phyloP scores from a whole-genome alignment of 2,329 filamentous ascomycete species.

The Exophiala lecanii-corni region DNA sequence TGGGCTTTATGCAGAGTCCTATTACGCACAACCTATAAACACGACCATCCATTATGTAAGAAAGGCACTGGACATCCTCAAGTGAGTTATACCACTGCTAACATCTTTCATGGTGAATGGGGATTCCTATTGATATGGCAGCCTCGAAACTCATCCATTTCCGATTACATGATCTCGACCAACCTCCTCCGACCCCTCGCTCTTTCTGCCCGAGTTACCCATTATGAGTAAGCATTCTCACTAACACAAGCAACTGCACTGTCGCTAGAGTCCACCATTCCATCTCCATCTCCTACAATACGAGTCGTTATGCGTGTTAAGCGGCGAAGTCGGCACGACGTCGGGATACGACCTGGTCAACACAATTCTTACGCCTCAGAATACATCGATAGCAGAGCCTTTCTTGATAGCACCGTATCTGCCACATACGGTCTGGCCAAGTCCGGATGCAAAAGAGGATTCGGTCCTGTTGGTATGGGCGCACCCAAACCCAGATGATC shows the following conservation, averaged over 20 bases:
- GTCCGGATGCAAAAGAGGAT: conserved; percentile 13
- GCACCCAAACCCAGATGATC: conserved; percentile 10
- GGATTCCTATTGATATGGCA: too few species aligned
- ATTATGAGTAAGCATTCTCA: too few species aligned
- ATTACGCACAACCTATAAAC: conserved; percentile 16
- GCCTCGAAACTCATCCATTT: too few species aligned
- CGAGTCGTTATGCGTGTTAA: conserved; percentile 15
- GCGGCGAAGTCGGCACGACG: conserved; percentile 15
- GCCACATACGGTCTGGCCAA: conserved; percentile 16
- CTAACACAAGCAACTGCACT: too few species aligned
- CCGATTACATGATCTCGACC: too few species aligned
- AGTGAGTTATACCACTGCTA: too few species aligned
- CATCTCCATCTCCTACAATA: conserved; percentile 20
- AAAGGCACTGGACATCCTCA: conserved; percentile 11
- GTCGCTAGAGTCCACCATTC: conserved; percentile 17
- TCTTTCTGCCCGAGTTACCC: too few species aligned
- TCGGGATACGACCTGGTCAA: conserved; percentile 7
- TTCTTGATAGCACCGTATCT: conserved; percentile 8
- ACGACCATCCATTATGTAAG: conserved; percentile 14
- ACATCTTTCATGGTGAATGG: too few species aligned
- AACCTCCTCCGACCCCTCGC: too few species aligned
- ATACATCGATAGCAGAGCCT: background rate
- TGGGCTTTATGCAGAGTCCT: conserved; percentile 17
- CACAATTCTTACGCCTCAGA: conserved; percentile 15
- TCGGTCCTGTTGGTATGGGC: conserved; percentile 15